phyloP scores from a whole-genome alignment of 441 rosid species.

The Euphorbia corollata region DNA sequence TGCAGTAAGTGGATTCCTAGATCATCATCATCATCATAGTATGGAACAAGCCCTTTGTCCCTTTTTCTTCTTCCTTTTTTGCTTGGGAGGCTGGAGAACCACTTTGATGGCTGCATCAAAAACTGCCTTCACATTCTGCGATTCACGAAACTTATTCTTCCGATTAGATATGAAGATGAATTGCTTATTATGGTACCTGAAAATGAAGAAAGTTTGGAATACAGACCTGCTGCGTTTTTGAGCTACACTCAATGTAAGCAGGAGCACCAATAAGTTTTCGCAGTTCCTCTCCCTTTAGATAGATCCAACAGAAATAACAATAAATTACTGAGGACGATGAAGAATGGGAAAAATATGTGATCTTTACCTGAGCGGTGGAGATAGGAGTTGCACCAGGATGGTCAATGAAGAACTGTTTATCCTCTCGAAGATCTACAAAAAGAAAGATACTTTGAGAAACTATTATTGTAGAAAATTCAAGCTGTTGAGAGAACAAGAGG shows the following conservation, averaged over 20 bases:
- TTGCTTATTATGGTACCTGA: too few species aligned
- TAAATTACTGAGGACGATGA: too few species aligned
- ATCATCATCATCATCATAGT: slow-evolving; percentile 39
- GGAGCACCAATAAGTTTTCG: slow-evolving; percentile 78
- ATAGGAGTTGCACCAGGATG: slow-evolving; percentile 85
- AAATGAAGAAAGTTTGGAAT: too few species aligned
- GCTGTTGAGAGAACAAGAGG: too few species aligned
- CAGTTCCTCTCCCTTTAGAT: slow-evolving; percentile 80
- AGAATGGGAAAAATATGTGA: too few species aligned
- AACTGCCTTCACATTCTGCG: slow-evolving; percentile 83
- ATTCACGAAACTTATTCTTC: too few species aligned
- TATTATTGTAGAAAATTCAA: too few species aligned
- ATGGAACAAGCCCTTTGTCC: slow-evolving; percentile 62
- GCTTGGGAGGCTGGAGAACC: slow-evolving; percentile 87
- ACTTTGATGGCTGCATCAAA: slow-evolving; percentile 85
- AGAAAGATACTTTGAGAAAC: background rate
- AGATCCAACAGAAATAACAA: too few species aligned
- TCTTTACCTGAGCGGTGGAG: slow-evolving; percentile 54
- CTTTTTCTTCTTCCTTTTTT: slow-evolving; percentile 81
- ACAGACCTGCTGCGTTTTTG: slow-evolving; percentile 87
- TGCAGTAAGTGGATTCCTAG: slow-evolving; percentile 9
- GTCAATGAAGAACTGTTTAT: slow-evolving; percentile 68
- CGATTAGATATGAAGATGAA: too few species aligned
- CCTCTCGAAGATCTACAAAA: slow-evolving; percentile 74
- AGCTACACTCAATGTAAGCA: slow-evolving; percentile 85